These are phyloP conservation scores for Alternaria triticimaculans DNA, from an alignment of 2,329 filamentous ascomycete species.

Conservation along the genomic window DNA sequence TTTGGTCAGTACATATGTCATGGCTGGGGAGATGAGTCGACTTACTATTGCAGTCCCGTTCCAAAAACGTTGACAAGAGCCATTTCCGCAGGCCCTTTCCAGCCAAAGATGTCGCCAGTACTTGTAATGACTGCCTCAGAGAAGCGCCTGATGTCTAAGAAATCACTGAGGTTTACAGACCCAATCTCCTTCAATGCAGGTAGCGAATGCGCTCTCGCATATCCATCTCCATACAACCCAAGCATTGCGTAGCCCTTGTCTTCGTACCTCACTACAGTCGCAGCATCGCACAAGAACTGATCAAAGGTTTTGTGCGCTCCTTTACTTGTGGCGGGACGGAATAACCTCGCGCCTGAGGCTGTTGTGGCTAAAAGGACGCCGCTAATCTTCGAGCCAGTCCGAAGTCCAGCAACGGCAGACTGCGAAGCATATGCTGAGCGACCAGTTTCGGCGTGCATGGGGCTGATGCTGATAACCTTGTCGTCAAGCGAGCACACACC, in stretches of 20 bases:
- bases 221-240: conserved; percentile 83
- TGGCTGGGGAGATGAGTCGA: conserved; percentile 17
- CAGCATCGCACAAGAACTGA: conserved; percentile 80
- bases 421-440: conserved; percentile 78
- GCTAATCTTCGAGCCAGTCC: conserved; percentile 75
- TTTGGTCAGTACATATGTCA: conserved; percentile 10
- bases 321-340: conserved; percentile 82
- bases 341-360: conserved; percentile 77
- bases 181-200: conserved; percentile 86
- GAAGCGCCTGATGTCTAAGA: conserved; percentile 77
- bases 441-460: conserved; percentile 81
- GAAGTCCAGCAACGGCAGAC: conserved; percentile 74
- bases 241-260: conserved; percentile 79
- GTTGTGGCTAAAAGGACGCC: conserved; percentile 83
- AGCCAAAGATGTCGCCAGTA: conserved; percentile 83
- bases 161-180: conserved; percentile 65
- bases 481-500: conserved; percentile 72
- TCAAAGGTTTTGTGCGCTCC: conserved; percentile 94
- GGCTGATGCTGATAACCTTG: conserved; percentile 75
- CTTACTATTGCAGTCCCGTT: conserved; percentile 68
- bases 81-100: conserved; percentile 87
- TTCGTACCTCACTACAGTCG: conserved; percentile 76
- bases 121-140: conserved; percentile 73
- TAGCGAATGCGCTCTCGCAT: conserved; percentile 81
- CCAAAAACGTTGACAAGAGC: conserved; percentile 87